Base-by-base conservation (phyloP, 106 monocot species). In the Dendrobium catenatum region DNA sequence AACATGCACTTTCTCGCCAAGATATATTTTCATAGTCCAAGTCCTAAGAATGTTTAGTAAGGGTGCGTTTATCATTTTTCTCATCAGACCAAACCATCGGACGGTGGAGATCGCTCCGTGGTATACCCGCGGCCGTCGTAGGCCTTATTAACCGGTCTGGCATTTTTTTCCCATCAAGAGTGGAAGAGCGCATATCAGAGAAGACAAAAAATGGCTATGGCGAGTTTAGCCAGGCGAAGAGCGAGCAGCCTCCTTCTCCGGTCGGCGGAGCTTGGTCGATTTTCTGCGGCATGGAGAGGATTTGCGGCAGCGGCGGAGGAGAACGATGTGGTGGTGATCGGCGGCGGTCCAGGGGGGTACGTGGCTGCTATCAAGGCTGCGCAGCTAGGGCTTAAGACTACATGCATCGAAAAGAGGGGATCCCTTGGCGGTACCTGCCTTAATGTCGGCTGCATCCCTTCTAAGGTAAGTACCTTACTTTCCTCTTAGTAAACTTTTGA, bases 351-450 rank as follows among this genome's bases (percentile, higher is more conserved):
- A 4, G 92, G 92, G 0, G 92, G 92, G 1, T 92, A 92, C 66
- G 92, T 92, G 68, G 92, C 92, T 42, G 92, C 92, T 47, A 92
- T 92, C 84, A 92, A 92, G 86, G 92, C 92, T 17, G 86, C 92
- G 27, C 92, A 92, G 88, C 73, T 92, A 20, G 92, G 92, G 76
- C 86, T 92, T 41, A 92, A 92, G 84, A 92, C 92, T 55, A 92
- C 92, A 2, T 92, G 92, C 82, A 92, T 92, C 82, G 92, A 92
- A 83, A 92, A 92, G 83, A 72, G 92, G 37, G 92, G 92, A 13
- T 9, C 89, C 24, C 89, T 92, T 20, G 92, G 92, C 4, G 92
- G 92, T 3, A 92, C 92, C 74, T 92, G 92, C 79, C 89, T 92
- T 40, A 92, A 92, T 79, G 92, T 92, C 42, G 92, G 92, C 0